Evolutionary conservation across 1,284 basidiomycete genomes (phyloP).

Genomic region (Phellinidium pouzarii): DNA sequence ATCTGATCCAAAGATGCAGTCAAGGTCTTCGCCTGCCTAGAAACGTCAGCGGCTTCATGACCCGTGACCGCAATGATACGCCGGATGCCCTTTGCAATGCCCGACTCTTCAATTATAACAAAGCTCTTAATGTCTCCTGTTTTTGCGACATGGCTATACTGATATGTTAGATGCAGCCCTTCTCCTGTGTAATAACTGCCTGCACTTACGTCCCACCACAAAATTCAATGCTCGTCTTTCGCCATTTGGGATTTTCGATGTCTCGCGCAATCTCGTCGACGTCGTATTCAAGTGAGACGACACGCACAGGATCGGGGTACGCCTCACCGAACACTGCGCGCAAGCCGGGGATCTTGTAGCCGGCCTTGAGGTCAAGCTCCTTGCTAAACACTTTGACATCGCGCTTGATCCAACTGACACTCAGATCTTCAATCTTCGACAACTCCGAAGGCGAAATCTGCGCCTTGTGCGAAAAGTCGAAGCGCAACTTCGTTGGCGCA

Average conservation of each 20-base stretch:
- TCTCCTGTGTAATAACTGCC: constrained; percentile 1
- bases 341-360: constrained; percentile 86
- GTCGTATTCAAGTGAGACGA: constrained; percentile 85
- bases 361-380: constrained; percentile 78
- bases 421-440: constrained; percentile 77
- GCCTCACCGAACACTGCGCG: constrained; percentile 97
- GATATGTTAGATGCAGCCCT: constrained; percentile 12
- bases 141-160: constrained; percentile 78
- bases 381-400: constrained; percentile 87
- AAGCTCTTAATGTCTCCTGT: constrained; percentile 97
- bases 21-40: constrained; percentile 63
- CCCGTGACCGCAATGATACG: constrained; percentile 94
- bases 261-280: constrained; percentile 84
- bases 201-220: constrained; percentile 92
- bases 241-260: constrained; percentile 87
- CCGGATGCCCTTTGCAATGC: constrained; percentile 97
- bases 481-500: constrained; percentile 90
- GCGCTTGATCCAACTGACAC: constrained; percentile 83
- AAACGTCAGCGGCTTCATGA: constrained; percentile 83
- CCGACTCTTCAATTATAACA: constrained; percentile 91
- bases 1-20: constrained; percentile 61
- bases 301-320: constrained; percentile 96
- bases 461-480: constrained; percentile 97
- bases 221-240: constrained; percentile 88
- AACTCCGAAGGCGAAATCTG: constrained; percentile 75